Conservation (phyloP, 164 flowering plant species). For the Stephania japonica region DNA sequence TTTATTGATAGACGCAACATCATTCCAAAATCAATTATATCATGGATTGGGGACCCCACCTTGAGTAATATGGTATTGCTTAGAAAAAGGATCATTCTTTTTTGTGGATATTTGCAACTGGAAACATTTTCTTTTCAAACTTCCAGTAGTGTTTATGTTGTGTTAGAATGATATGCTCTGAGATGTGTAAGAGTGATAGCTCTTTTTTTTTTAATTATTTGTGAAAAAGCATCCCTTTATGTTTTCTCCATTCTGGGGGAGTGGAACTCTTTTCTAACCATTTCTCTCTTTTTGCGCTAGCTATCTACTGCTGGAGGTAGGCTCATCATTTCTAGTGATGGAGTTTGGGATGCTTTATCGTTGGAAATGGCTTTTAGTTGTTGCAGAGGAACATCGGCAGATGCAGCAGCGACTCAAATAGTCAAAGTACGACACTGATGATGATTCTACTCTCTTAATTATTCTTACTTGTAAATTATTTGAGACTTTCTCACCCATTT, state of each 20-base stretch:
- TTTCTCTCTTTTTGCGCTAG: conserved; percentile 33
- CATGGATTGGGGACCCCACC: not conserved
- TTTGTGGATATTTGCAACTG: not conserved
- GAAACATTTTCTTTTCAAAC: not conserved
- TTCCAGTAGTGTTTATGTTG: not conserved
- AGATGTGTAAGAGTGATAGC: not conserved
- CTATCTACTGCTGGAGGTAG: conserved; percentile 88
- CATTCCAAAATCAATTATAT: not conserved
- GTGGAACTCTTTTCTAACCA: not conserved
- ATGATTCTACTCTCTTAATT: not conserved
- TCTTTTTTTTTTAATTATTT: not conserved
- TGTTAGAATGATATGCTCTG: not conserved
- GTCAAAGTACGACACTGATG: conserved; percentile 48
- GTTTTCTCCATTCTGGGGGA: not conserved
- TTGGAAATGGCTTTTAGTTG: conserved; percentile 72
- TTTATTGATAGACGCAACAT: not conserved
- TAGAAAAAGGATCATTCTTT: not conserved
- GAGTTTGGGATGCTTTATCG: conserved; percentile 95
- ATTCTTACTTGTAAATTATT: not conserved
- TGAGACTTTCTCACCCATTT: not conserved
- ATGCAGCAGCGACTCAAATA: conserved; percentile 82
- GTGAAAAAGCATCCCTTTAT: not conserved
- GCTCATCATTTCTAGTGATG: conserved; percentile 89
- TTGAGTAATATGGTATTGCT: not conserved
- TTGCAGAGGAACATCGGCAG: conserved; percentile 76